phyloP scores from a whole-genome alignment of 2,329 filamentous ascomycete species.

The Triangularia verruculosa region DNA sequence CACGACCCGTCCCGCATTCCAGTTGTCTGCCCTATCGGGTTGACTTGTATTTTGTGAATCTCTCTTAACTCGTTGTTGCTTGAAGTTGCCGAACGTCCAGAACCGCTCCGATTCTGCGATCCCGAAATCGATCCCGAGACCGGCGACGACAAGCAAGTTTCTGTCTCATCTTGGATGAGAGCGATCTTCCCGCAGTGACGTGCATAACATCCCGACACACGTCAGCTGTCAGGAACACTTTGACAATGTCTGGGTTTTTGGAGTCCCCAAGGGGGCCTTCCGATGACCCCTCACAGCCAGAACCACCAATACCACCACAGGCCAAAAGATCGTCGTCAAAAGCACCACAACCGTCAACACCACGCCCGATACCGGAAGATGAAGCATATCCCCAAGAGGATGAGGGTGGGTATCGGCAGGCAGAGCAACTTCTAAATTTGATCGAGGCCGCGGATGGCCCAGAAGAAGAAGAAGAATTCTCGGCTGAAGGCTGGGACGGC shows the following conservation, averaged over 20 bases:
- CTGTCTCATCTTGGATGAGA: neutral
- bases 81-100: neutral
- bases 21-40: neutral
- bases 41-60: neutral
- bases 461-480: slow-evolving; percentile 24
- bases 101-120: neutral
- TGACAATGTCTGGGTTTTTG: neutral
- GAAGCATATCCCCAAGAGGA: neutral
- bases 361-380: neutral
- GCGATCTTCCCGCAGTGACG: neutral
- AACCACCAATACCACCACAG: neutral
- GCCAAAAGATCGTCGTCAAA: neutral
- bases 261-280: neutral
- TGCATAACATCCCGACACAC: neutral
- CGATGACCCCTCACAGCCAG: neutral
- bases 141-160: neutral
- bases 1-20: neutral
- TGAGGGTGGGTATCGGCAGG: neutral
- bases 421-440: neutral
- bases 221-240: neutral
- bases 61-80: neutral
- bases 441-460: slow-evolving; percentile 15
- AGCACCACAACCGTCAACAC: neutral
- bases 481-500: slow-evolving; percentile 20
- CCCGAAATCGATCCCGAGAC: neutral